Percentiles rank a stretch among this genome's conserved stretches.
phyloP scores from a whole-genome alignment of 2,329 filamentous ascomycete genomes.

The Periglandula ipomoeae region DNA sequence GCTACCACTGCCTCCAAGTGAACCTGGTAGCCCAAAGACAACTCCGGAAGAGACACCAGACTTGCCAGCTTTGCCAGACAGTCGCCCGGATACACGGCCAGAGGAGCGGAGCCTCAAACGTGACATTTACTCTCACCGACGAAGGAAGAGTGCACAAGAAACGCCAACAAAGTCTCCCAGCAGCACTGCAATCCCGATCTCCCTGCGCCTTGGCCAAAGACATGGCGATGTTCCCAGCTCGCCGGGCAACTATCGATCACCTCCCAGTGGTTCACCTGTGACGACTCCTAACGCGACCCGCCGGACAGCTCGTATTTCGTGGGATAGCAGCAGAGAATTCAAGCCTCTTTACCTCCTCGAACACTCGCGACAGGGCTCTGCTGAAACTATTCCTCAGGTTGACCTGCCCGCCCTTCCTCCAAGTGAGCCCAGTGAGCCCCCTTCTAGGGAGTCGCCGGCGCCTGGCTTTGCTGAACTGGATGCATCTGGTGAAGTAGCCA shows the following conservation, averaged over 20 bases:
- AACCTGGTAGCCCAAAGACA: constrained; percentile 38
- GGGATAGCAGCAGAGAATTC: constrained; percentile 60
- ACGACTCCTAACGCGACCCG: constrained; percentile 27
- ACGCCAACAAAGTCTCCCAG: constrained; percentile 42
- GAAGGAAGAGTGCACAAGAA: constrained; percentile 40
- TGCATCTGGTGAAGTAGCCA: constrained; percentile 19
- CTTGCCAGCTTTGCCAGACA: constrained; percentile 49
- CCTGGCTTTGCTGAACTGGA: constrained; percentile 20
- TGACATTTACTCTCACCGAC: constrained; percentile 33
- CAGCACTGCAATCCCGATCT: constrained; percentile 48
- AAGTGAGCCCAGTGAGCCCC: constrained; percentile 22
- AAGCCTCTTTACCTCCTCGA: constrained; percentile 79
- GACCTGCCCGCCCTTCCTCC: constrained; percentile 42
- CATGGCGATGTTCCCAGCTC: constrained; percentile 30
- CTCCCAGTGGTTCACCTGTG: constrained; percentile 27
- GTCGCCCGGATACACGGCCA: constrained; percentile 47
- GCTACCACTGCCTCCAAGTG: constrained; percentile 53
- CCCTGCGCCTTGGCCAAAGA: constrained; percentile 42
- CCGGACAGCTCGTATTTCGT: constrained; percentile 42
- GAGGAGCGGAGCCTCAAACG: constrained; percentile 34
- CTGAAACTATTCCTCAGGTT: constrained; percentile 20
- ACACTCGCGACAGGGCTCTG: constrained; percentile 34
- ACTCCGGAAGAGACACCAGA: constrained; percentile 34
- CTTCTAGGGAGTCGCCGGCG: constrained; percentile 25
- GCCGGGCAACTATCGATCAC: constrained; percentile 28